Evolutionary conservation across 164 flowering plant genomes (phyloP), one percentile per base, ranked within the genome.

Genomic region (Tetrastigma voinierianum): DNA sequence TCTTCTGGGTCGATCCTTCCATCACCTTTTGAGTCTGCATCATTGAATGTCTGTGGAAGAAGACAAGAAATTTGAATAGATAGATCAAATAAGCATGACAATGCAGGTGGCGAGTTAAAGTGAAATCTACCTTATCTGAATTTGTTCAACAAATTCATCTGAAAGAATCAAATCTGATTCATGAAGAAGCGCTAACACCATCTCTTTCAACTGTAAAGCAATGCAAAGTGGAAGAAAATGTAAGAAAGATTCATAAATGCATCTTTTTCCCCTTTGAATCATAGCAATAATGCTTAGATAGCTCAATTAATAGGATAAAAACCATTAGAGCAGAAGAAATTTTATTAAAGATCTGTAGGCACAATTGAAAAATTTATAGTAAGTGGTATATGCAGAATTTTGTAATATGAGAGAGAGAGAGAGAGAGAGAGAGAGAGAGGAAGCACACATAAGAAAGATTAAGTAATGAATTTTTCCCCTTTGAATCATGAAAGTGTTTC

Each of bases 171-270:
- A 72, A 54, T 87, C 90, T 4, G 95, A 91, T 81, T 91, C 97
- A 46, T 82, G 81, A 46, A 94, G 60, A 64, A 91, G 86, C 8
- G 97, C 95, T 76, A 83, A 11, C 14, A 91, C 89, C 98, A 94
- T 91, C 82, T 85, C 90, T 76, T 83, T 90, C 61, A 86, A 66
- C 90, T 86, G 63, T 20, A 25, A 20, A 4, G n/a, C 9, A 58
- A 47, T 6, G 43, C n/a, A 19, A 57, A 25, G 4, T 48, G 9
- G 40, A 5, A 51, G 25, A n/a, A 64, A 9, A 11, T 21, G 13
- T 15, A n/a, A 48, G 18, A 19, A 53, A 55, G 51, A 11, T 55
- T 14, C 8, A n/a, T 56, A 14, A 15, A 32, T 23, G 20, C 16
- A 59, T 47, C 19, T 43, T 48, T 25, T 40, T 19, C 23, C 10